Percentiles rank a stretch among this genome's conserved stretches.
phyloP scores from a whole-genome alignment of 2,329 filamentous ascomycete genomes.

The Colletotrichum karsti region DNA sequence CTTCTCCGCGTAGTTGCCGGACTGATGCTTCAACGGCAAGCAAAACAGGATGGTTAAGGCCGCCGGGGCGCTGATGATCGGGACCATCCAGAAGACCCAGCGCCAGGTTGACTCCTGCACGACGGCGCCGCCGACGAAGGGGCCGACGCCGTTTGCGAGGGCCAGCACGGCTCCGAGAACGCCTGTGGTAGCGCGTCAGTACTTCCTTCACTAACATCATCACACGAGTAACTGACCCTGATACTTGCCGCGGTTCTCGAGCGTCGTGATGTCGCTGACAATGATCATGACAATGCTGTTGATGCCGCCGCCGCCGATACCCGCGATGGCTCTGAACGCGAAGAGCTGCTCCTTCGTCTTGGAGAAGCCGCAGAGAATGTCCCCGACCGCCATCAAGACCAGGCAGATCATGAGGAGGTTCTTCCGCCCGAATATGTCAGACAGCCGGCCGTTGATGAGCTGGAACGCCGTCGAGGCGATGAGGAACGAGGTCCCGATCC shows the following conservation, averaged over 20 bases:
- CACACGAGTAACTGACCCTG: conserved; percentile 27
- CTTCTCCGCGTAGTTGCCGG: conserved; percentile 35
- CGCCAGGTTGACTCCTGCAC: conserved; percentile 38
- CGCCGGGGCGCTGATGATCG: conserved; percentile 32
- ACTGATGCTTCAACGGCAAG: conserved; percentile 34
- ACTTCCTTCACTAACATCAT: no score
- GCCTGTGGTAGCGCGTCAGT: background rate
- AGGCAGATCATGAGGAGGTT: conserved; percentile 39
- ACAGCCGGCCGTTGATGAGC: conserved; percentile 43
- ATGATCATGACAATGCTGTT: conserved; percentile 46
- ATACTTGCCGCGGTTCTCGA: conserved; percentile 45
- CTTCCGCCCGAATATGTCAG: conserved; percentile 46
- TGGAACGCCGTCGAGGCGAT: conserved; percentile 46
- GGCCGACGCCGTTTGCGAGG: conserved; percentile 47
- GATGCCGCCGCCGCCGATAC: conserved; percentile 45
- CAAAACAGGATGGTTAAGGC: conserved; percentile 36
- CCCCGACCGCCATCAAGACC: conserved; percentile 37
- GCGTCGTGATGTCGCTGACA: conserved; percentile 44
- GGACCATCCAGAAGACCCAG: conserved; percentile 40
- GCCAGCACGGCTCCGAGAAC: conserved; percentile 38
- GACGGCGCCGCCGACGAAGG: conserved; percentile 40
- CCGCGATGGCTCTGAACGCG: conserved; percentile 42
- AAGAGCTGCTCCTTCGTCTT: conserved; percentile 42
- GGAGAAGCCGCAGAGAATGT: conserved; percentile 42
- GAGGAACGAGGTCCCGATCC: conserved; percentile 46